Percentiles rank a stretch among this genome's conserved stretches.
phyloP scores from a whole-genome alignment of 768 basidiomycete species.

The Lanmaoa pseudosensibilis region DNA sequence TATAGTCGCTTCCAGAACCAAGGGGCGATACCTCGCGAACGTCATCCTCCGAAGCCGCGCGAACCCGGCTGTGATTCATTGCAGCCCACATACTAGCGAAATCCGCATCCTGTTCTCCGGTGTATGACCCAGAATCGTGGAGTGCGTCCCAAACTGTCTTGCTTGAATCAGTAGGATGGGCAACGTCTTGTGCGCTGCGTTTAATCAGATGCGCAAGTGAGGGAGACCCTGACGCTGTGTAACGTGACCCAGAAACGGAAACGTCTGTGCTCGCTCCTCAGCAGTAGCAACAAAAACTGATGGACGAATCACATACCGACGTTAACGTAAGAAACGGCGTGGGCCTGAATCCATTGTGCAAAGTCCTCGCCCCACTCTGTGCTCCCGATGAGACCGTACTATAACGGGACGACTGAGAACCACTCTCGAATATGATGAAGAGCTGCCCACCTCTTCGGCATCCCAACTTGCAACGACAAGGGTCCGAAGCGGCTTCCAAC shows the following conservation, averaged over 20 bases:
- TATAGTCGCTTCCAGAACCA: slow-evolving; percentile 86
- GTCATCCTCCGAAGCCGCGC: slow-evolving; percentile 26
- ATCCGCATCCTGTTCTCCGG: slow-evolving; percentile 42
- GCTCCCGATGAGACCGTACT: slow-evolving; percentile 76
- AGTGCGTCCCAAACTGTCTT: slow-evolving; percentile 62
- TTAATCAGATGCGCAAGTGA: slow-evolving; percentile 62
- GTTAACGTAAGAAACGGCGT: slow-evolving; percentile 87
- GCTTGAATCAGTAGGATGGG: slow-evolving; percentile 52
- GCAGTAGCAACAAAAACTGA: not conserved
- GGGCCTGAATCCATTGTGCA: slow-evolving; percentile 67
- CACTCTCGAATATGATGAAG: not conserved
- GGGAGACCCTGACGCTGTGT: slow-evolving; percentile 53
- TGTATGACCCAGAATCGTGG: slow-evolving; percentile 53
- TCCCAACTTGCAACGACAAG: slow-evolving; percentile 80
- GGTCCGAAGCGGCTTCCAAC: slow-evolving; percentile 68
- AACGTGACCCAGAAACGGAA: slow-evolving; percentile 57
- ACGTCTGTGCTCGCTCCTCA: slow-evolving; percentile 39
- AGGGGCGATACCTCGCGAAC: slow-evolving; percentile 52
- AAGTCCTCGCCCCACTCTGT: slow-evolving; percentile 97
- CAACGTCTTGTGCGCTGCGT: slow-evolving; percentile 51
- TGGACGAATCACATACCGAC: slow-evolving; percentile 43
- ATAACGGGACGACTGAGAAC: not conserved
- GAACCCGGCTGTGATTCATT: slow-evolving; percentile 26
- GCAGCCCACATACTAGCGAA: slow-evolving; percentile 42
- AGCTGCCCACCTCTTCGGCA: slow-evolving; percentile 54